Conservation (phyloP, 164 flowering plant genomes). For the Tetracentron sinense region DNA sequence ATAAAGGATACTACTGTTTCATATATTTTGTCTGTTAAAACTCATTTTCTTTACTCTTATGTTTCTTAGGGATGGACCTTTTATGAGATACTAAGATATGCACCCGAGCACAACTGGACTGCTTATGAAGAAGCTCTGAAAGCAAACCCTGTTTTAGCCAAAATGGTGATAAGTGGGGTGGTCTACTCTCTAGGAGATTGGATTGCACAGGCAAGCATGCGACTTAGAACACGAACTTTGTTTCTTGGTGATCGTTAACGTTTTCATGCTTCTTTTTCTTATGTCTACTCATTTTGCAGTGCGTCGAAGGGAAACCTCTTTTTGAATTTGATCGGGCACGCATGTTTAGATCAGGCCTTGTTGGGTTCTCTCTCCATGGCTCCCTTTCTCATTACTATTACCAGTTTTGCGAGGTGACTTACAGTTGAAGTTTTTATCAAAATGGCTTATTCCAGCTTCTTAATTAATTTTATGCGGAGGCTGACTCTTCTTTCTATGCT, state of each 20-base stretch:
- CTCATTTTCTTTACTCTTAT: neutral
- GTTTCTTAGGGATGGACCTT: conserved; percentile 72
- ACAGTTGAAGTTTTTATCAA: neutral
- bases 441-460: neutral
- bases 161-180: conserved; percentile 77
- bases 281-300: conserved; percentile 32
- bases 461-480: conserved; percentile 6
- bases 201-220: conserved; percentile 70
- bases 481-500: conserved; percentile 17
- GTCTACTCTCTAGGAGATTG: conserved; percentile 89
- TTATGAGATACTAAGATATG: conserved; percentile 67
- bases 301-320: conserved; percentile 77
- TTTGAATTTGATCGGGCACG: conserved; percentile 72
- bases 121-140: conserved; percentile 84
- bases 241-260: neutral
- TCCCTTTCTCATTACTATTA: conserved; percentile 85
- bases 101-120: conserved; percentile 73
- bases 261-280: neutral
- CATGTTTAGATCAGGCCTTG: conserved; percentile 77
- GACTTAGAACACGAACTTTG: neutral
- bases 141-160: conserved; percentile 75
- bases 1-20: too few species aligned
- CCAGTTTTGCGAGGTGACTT: conserved; percentile 67
- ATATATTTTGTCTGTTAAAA: neutral
- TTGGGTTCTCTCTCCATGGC: conserved; percentile 81